Percentiles rank a stretch among this genome's conserved stretches.
These are phyloP conservation scores for Spatholobus suberectus DNA, from an alignment of 306 rosid species.

Conservation along the genomic window DNA sequence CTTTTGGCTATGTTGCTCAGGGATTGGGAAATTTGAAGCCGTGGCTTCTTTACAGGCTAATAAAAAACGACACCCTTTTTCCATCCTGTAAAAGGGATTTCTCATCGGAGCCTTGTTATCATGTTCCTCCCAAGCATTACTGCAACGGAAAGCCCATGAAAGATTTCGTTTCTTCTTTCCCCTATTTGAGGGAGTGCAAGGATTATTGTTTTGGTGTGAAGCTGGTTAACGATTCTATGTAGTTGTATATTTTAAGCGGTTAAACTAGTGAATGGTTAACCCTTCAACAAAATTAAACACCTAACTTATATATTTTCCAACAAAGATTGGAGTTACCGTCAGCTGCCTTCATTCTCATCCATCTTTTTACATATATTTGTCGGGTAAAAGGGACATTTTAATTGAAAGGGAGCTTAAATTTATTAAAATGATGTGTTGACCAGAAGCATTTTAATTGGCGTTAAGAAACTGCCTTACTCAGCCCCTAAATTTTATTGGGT, in stretches of 20 bases:
- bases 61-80: background rate
- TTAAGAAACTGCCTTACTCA: too few species aligned
- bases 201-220: conserved; percentile 61
- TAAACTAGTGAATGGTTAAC: conserved; percentile 24
- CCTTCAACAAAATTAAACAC: too few species aligned
- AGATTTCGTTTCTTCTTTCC: conserved; percentile 48
- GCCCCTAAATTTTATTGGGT: too few species aligned
- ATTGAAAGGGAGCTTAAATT: too few species aligned
- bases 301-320: too few species aligned
- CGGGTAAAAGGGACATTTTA: too few species aligned
- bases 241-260: conserved; percentile 7
- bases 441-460: too few species aligned
- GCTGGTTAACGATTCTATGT: conserved; percentile 12
- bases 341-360: too few species aligned
- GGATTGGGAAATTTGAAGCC: conserved; percentile 62
- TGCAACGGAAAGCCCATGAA: conserved; percentile 49
- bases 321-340: too few species aligned
- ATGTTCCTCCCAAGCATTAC: conserved; percentile 53
- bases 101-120: conserved; percentile 70
- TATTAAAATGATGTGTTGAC: too few species aligned
- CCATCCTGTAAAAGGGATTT: conserved; percentile 56
- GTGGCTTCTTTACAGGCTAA: conserved; percentile 56
- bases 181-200: conserved; percentile 56
- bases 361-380: too few species aligned
- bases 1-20: conserved; percentile 75